Conservation (phyloP, 768 basidiomycete genomes). For the Mrakia blollopis region DNA sequence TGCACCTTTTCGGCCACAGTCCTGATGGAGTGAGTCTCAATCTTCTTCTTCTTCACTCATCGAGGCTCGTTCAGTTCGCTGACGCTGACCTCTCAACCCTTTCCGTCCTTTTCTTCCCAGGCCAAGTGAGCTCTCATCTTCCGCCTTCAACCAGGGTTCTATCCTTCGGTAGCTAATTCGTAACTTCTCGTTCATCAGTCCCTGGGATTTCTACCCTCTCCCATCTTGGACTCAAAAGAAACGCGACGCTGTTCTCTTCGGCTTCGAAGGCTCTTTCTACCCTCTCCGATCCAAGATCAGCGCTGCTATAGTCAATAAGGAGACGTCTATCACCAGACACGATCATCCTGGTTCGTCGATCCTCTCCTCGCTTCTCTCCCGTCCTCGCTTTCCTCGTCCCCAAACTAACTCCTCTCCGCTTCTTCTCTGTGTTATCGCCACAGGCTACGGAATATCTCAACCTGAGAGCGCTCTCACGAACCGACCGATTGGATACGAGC, state of each 20-base stretch:
- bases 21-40: slow-evolving; percentile 16
- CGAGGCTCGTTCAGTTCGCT: neutral
- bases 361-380: neutral
- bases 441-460: slow-evolving; percentile 30
- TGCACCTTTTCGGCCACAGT: slow-evolving; percentile 32
- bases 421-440: neutral
- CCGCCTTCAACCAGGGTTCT: neutral
- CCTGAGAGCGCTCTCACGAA: slow-evolving; percentile 17
- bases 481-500: slow-evolving; percentile 11
- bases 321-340: slow-evolving; percentile 14
- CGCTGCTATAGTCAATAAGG: slow-evolving; percentile 3
- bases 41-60: no score
- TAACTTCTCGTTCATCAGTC: neutral
- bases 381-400: neutral
- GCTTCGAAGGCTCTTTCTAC: slow-evolving; percentile 29
- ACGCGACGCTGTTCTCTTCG: slow-evolving; percentile 28
- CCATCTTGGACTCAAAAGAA: slow-evolving; percentile 17
- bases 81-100: neutral
- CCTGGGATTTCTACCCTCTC: slow-evolving; percentile 33
- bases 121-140: neutral
- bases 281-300: slow-evolving; percentile 26
- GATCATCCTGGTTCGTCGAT: slow-evolving; percentile 26
- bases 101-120: neutral
- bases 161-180: neutral
- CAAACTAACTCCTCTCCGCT: neutral